Evolutionary conservation across 495 filamentous ascomycete genomes (phyloP), one percentile per base, ranked within the genome.

Genomic region (Extremus antarcticus): DNA sequence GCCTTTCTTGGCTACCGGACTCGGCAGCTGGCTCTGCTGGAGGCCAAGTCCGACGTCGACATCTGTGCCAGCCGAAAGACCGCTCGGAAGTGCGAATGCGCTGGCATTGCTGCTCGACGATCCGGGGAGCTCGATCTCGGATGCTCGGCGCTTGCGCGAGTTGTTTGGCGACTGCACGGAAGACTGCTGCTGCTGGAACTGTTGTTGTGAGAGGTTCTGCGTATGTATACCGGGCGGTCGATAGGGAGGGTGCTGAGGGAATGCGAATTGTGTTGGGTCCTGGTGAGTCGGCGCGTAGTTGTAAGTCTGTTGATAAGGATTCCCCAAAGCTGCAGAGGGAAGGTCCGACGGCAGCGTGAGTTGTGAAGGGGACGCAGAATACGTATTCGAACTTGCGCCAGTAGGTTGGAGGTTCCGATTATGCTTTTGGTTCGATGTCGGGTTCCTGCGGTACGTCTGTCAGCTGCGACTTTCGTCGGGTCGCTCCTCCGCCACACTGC

Each of bases 1-100:
- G 60, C 88, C 90, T 74, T 94, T 94, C 74, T 95, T 96, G 47
- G 81, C 80, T 0, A 85, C 83, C 1, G 84, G 78, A 68, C 20
- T 71, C 57, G 29, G 69, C 55, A 25, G 67, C 39, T 47, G 66
- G 13, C 22, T 21, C 4, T 57, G 50, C 25, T 43, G 22, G 10
- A 49, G 50, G 21, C 48, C 49, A 2, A 54, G 23, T 8, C 49
- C 55, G 15, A 60, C 25, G 17, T 63, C 53, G 15, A 38, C 13
- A 13, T 50, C 53, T 13, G 29, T 21, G 15, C 46, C 23, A 3
- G 48, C 43, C 15, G 43, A 38, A 13, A 60, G 32, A 29, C 56
- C 60, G 1, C 40, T 8, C 8, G 56, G 47, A 35, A 53, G 38
- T 0, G 41, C 25, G 46, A 52, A 63, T n/a, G 53, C 32, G 40